Percentiles rank a stretch among this genome's conserved stretches.
Evolutionary conservation across 2,329 filamentous ascomycete species (phyloP).

Genomic region (Exophiala lecanii-corni): DNA sequence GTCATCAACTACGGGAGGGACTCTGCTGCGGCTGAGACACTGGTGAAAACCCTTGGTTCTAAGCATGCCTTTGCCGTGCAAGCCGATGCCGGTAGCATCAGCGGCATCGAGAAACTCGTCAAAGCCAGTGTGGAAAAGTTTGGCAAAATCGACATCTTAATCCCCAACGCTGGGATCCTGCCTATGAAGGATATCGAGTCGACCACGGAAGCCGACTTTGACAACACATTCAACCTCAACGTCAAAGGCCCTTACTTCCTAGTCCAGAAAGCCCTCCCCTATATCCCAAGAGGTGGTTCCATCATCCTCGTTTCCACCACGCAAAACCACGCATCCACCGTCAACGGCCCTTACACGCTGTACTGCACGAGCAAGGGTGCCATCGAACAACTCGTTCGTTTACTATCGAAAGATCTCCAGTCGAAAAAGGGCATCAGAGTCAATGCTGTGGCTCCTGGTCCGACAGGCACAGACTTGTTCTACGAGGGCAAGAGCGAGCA

Average conservation of each 20-base stretch:
- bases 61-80: slow-evolving; percentile 49
- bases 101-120: slow-evolving; percentile 48
- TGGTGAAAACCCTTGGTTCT: slow-evolving; percentile 46
- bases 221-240: slow-evolving; percentile 48
- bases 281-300: slow-evolving; percentile 48
- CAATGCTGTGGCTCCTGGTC: slow-evolving; percentile 50
- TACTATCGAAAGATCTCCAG: slow-evolving; percentile 51
- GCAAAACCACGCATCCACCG: slow-evolving; percentile 34
- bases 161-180: slow-evolving; percentile 54
- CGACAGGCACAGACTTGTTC: slow-evolving; percentile 55
- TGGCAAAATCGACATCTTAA: slow-evolving; percentile 55
- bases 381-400: slow-evolving; percentile 55
- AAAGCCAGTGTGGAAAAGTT: slow-evolving; percentile 46
- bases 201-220: slow-evolving; percentile 50
- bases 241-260: slow-evolving; percentile 57
- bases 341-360: slow-evolving; percentile 46
- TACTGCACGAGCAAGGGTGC: slow-evolving; percentile 57
- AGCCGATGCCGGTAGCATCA: slow-evolving; percentile 49
- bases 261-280: slow-evolving; percentile 47
- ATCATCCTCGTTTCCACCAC: slow-evolving; percentile 52
- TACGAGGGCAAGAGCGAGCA: slow-evolving; percentile 47
- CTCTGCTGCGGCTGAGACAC: slow-evolving; percentile 49
- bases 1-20: slow-evolving; percentile 56
- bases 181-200: slow-evolving; percentile 47
- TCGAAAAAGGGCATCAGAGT: slow-evolving; percentile 45